A percentile compares a stretch with the other conserved stretches of the same genome.
phyloP scores from a whole-genome alignment of 768 basidiomycete species.

The Boletus speciosus region DNA sequence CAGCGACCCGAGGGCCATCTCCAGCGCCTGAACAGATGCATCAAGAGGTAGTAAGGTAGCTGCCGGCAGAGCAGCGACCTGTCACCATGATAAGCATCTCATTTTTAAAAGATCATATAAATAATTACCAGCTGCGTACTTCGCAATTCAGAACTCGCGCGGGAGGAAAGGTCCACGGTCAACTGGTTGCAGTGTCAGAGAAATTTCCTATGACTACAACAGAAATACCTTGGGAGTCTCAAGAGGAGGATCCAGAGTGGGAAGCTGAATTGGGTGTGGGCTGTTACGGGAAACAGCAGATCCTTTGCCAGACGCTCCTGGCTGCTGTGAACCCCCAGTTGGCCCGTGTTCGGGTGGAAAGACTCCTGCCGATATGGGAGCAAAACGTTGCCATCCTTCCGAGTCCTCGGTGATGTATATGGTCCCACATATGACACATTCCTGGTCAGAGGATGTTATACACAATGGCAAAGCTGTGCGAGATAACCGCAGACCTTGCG shows the following conservation, averaged over 20 bases:
- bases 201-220: neutral
- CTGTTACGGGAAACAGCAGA: slow-evolving; percentile 16
- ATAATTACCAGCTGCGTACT: slow-evolving; percentile 17
- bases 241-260: slow-evolving; percentile 31
- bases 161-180: slow-evolving; percentile 16
- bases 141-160: slow-evolving; percentile 12
- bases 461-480: neutral
- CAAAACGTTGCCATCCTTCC: slow-evolving; percentile 46
- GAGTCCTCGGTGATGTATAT: slow-evolving; percentile 57
- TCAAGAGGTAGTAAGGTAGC: slow-evolving; percentile 11
- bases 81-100: slow-evolving; percentile 3
- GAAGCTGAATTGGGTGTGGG: slow-evolving; percentile 32
- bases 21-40: slow-evolving; percentile 45
- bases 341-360: slow-evolving; percentile 3
- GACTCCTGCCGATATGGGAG: slow-evolving; percentile 26
- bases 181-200: slow-evolving; percentile 18
- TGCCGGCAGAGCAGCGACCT: slow-evolving; percentile 18
- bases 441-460: slow-evolving; percentile 39
- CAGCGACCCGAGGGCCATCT: slow-evolving; percentile 49
- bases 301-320: slow-evolving; percentile 9
- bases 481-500: slow-evolving; percentile 49
- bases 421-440: slow-evolving; percentile 74
- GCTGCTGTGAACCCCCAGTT: slow-evolving; percentile 1
- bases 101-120: neutral
- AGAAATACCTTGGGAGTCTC: slow-evolving; percentile 27